phyloP scores from a whole-genome alignment of 2,329 filamentous ascomycete genomes.

The Pseudogymnoascus sp. region DNA sequence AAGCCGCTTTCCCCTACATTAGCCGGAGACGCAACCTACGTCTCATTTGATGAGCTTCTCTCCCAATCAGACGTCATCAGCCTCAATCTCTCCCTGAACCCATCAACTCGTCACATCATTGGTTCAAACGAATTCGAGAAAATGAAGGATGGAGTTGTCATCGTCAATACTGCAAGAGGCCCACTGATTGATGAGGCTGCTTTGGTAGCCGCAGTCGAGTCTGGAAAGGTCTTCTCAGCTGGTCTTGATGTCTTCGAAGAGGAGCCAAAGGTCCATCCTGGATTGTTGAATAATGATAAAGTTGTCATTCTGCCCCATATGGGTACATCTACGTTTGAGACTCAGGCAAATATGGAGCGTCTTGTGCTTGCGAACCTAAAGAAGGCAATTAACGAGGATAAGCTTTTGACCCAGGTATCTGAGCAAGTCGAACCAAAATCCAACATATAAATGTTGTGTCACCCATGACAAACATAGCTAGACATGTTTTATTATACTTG shows the following conservation, averaged over 20 bases:
- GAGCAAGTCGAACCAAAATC: background rate
- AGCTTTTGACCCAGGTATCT: constrained; percentile 9
- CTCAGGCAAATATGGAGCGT: constrained; percentile 16
- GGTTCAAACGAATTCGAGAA: constrained; percentile 55
- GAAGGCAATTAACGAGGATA: constrained; percentile 4
- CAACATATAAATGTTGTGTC: background rate
- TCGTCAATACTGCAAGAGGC: constrained; percentile 73
- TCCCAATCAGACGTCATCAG: constrained; percentile 62
- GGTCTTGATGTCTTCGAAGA: constrained; percentile 76
- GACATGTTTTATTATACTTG: background rate
- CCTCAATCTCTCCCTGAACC: constrained; percentile 69
- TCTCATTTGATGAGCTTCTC: constrained; percentile 65
- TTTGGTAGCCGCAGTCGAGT: constrained; percentile 61
- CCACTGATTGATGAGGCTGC: constrained; percentile 72
- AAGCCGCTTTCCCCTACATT: constrained; percentile 43
- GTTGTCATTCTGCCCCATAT: constrained; percentile 74
- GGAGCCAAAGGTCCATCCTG: constrained; percentile 65
- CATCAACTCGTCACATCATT: constrained; percentile 62
- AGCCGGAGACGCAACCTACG: constrained; percentile 47
- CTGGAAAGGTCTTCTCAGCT: constrained; percentile 56
- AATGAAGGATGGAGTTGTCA: constrained; percentile 69
- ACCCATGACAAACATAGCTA: background rate
- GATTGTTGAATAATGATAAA: constrained; percentile 59
- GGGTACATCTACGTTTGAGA: constrained; percentile 68
- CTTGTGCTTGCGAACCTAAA: constrained; percentile 10